Evolutionary conservation across 768 basidiomycete species (phyloP).

Genomic region (Pilatotrama ljubarskyi): DNA sequence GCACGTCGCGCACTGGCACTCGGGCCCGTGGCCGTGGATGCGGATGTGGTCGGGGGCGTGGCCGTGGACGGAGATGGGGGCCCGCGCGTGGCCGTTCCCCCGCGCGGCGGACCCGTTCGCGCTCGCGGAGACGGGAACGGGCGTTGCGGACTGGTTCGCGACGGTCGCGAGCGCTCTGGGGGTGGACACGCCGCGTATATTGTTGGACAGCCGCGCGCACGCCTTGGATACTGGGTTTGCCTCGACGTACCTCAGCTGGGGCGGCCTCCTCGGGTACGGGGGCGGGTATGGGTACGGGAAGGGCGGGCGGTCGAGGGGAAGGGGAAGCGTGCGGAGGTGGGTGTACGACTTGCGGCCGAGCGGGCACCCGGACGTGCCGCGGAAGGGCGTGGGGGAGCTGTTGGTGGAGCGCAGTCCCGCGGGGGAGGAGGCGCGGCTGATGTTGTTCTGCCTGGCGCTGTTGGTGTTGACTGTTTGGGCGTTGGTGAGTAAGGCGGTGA

Average conservation of each 20-base stretch:
- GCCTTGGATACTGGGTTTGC: conserved; percentile 1
- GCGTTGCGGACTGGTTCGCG: conserved; percentile 17
- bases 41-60: conserved; percentile 32
- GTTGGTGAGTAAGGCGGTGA: conserved; percentile 26
- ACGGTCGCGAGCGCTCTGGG: conserved; percentile 10
- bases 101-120: not conserved
- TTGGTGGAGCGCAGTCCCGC: conserved; percentile 59
- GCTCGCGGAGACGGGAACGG: not conserved
- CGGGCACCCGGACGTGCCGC: conserved; percentile 38
- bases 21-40: conserved; percentile 48
- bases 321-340: conserved; percentile 28
- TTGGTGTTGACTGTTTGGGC: conserved; percentile 54
- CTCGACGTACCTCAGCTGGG: not conserved
- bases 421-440: conserved; percentile 68
- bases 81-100: conserved; percentile 27
- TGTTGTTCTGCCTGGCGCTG: conserved; percentile 52
- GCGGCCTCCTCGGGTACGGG: not conserved
- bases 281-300: conserved; percentile 2
- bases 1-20: conserved; percentile 48
- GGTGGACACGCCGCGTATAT: conserved; percentile 2
- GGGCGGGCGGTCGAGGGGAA: conserved; percentile 9
- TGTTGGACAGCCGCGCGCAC: conserved; percentile 7
- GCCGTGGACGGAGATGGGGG: not conserved
- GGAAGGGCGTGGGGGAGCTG: conserved; percentile 44
- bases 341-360: conserved; percentile 37